phyloP scores from a whole-genome alignment of 208 protist species.

The Tritrichomonas musculus region DNA sequence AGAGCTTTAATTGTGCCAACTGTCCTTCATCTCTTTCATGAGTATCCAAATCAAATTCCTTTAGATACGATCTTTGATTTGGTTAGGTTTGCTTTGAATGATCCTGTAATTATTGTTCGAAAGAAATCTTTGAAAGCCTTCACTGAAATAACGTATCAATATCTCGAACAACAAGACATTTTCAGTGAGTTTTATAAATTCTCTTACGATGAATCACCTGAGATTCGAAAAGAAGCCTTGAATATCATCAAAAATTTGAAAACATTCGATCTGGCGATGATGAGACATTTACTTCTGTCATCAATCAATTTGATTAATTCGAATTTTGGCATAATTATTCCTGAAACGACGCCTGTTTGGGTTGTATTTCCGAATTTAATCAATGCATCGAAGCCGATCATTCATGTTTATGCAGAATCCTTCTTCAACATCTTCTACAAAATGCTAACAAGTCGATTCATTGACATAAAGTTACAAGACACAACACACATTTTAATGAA shows the following conservation, averaged over 20 bases:
- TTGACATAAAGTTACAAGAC: background rate
- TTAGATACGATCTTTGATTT: background rate
- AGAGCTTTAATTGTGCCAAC: background rate
- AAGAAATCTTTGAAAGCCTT: background rate
- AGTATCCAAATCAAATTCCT: background rate
- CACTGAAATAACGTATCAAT: background rate
- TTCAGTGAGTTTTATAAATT: background rate
- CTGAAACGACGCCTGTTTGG: background rate
- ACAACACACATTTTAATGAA: background rate
- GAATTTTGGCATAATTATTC: background rate
- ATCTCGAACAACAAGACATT: background rate
- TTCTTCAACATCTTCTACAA: background rate
- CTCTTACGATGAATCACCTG: background rate
- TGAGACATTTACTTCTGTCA: background rate
- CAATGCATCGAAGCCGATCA: background rate
- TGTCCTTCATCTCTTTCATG: background rate
- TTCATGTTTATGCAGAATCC: background rate
- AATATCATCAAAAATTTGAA: background rate
- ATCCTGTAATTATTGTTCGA: background rate
- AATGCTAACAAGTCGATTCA: background rate
- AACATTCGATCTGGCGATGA: background rate
- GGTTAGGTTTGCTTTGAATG: background rate
- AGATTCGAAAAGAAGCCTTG: background rate
- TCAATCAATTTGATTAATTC: background rate
- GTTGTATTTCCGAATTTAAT: background rate